These are phyloP conservation scores for Penicillium aurantiogriseum DNA, from an alignment of 2,329 filamentous ascomycete genomes.

Conservation along the genomic window DNA sequence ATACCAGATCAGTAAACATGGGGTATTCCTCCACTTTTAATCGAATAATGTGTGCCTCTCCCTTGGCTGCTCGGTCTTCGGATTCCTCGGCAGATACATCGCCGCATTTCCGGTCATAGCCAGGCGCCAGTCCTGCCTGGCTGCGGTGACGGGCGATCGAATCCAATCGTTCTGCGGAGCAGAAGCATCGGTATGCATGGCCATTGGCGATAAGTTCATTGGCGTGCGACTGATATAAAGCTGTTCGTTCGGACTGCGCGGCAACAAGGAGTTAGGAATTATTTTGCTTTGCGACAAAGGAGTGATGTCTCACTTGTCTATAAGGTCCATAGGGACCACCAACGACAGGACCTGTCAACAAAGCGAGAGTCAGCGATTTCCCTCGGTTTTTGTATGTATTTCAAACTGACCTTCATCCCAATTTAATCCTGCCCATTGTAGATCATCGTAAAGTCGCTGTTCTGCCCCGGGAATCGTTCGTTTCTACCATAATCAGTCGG, in stretches of 20 bases:
- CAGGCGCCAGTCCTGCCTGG: slow-evolving; percentile 56
- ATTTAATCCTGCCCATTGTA: slow-evolving; percentile 81
- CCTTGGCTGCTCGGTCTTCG: slow-evolving; percentile 64
- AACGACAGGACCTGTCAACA: slow-evolving; percentile 65
- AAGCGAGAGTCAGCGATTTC: slow-evolving; percentile 6
- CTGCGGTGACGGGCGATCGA: slow-evolving; percentile 63
- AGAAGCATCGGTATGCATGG: slow-evolving; percentile 92
- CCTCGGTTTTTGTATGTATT: background rate
- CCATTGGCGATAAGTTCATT: slow-evolving; percentile 66
- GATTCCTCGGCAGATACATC: slow-evolving; percentile 66
- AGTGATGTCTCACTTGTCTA: slow-evolving; percentile 60
- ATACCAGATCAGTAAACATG: slow-evolving; percentile 73
- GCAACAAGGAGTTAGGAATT: background rate
- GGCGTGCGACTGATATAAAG: slow-evolving; percentile 70
- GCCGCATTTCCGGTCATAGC: slow-evolving; percentile 72
- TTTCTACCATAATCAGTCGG: slow-evolving; percentile 57
- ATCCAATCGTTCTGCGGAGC: slow-evolving; percentile 68
- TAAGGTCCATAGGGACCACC: slow-evolving; percentile 84
- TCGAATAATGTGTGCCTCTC: slow-evolving; percentile 73
- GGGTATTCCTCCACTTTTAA: slow-evolving; percentile 67
- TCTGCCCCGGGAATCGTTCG: slow-evolving; percentile 80
- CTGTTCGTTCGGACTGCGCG: slow-evolving; percentile 71
- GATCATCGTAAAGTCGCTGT: slow-evolving; percentile 70
- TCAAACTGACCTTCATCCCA: slow-evolving; percentile 79
- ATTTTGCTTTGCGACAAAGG: background rate